A percentile compares a stretch with the other conserved stretches of the same genome.
Conservation (phyloP, 805 yeast genomes). For the Brettanomyces bruxellensis region DNA sequence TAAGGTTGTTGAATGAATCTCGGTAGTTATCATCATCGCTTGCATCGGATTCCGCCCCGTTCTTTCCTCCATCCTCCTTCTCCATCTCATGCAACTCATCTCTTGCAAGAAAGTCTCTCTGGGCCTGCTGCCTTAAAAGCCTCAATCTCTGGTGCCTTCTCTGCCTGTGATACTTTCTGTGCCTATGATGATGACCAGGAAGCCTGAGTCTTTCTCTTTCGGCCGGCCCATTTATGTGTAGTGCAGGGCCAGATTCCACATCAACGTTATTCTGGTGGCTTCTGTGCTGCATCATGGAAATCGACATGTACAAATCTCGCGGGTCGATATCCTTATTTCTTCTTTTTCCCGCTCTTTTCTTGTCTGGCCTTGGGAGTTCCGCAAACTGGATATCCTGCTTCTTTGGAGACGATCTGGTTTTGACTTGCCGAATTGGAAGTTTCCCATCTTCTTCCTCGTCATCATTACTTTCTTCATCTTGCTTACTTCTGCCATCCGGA, state of each 20-base stretch:
- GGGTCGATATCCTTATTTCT: slow-evolving; percentile 52
- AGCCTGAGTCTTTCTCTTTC: slow-evolving; percentile 38
- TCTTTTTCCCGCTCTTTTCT: slow-evolving; percentile 16
- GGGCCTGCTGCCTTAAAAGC: slow-evolving; percentile 4
- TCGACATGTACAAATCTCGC: slow-evolving; percentile 75
- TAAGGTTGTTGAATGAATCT: neutral
- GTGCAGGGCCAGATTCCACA: slow-evolving; percentile 66
- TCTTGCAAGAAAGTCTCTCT: neutral
- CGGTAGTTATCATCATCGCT: neutral
- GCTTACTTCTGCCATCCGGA: neutral
- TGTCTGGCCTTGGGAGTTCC: slow-evolving; percentile 44
- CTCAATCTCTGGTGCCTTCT: slow-evolving; percentile 8
- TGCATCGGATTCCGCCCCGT: neutral
- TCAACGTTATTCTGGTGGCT: slow-evolving; percentile 24
- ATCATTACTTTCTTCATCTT: neutral
- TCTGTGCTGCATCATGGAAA: slow-evolving; percentile 63
- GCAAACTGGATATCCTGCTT: slow-evolving; percentile 46
- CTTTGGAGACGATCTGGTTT: neutral
- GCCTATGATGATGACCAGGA: slow-evolving; percentile 17
- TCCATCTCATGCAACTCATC: slow-evolving; percentile 4
- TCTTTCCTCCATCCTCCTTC: slow-evolving; percentile 2
- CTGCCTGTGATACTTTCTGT: slow-evolving; percentile 15
- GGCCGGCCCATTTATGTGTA: slow-evolving; percentile 70
- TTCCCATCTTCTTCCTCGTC: neutral
- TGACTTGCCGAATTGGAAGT: neutral